Conservation (phyloP, 371 early-diverging fungal species). For the Mucor piriformis region DNA sequence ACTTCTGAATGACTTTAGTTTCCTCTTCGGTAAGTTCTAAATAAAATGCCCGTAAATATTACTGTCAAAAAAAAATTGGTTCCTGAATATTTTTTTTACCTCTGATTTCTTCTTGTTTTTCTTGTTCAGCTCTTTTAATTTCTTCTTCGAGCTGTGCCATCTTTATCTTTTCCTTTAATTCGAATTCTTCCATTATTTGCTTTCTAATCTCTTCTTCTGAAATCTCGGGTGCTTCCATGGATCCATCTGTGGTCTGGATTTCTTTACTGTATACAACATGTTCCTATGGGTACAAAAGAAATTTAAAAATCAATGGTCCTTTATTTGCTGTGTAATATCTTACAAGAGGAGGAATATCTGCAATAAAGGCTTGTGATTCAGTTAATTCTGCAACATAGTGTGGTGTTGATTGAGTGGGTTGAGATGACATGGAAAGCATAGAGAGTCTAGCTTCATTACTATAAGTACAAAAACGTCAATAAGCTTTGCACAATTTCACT, state of each 20-base stretch:
- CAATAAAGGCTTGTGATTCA: constrained; percentile 67
- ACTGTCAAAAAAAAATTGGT: no score
- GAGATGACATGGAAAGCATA: constrained; percentile 41
- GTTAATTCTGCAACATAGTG: constrained; percentile 61
- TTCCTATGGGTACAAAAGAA: constrained; percentile 58
- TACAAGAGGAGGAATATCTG: constrained; percentile 86
- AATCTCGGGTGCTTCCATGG: constrained; percentile 58
- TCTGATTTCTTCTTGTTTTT: constrained; percentile 48
- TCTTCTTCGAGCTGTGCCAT: constrained; percentile 66
- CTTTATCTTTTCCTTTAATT: constrained; percentile 61
- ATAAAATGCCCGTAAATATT: no score
- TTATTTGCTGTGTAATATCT: background rate
- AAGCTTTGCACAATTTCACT: no score
- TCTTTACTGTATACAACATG: constrained; percentile 90
- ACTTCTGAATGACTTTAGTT: constrained; percentile 66
- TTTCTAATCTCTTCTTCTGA: constrained; percentile 67
- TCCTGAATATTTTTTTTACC: constrained; percentile 15
- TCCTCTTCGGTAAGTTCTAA: constrained; percentile 86
- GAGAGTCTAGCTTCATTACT: constrained; percentile 26
- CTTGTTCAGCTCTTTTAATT: constrained; percentile 54
- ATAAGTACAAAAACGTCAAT: background rate
- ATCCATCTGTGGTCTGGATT: constrained; percentile 78
- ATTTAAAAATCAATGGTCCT: background rate
- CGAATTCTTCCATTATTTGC: constrained; percentile 63
- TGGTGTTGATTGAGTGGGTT: constrained; percentile 29